These are phyloP conservation scores for Penicillium cataractarum DNA, from an alignment of 495 filamentous ascomycete genomes.

Conservation along the genomic window DNA sequence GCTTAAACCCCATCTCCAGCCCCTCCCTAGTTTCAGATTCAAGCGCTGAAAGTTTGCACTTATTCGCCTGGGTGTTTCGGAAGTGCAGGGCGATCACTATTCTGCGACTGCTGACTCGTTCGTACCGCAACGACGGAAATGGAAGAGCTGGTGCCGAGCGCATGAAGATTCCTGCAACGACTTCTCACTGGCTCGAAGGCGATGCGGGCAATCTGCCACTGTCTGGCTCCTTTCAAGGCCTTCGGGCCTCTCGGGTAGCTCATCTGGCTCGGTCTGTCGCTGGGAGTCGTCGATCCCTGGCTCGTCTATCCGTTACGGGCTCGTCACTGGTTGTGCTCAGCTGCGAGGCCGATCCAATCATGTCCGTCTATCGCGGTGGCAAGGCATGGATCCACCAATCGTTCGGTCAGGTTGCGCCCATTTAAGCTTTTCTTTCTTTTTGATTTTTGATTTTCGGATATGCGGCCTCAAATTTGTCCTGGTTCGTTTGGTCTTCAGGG, in stretches of 20 bases:
- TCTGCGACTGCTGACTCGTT: slow-evolving; percentile 23
- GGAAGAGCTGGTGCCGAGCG: slow-evolving; percentile 11
- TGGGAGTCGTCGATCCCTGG: slow-evolving; percentile 5
- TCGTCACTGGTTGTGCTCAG: slow-evolving; percentile 27
- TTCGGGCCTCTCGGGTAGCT: slow-evolving; percentile 2
- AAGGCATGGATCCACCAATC: slow-evolving; percentile 5
- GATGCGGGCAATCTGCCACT: neutral
- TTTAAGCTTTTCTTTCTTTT: slow-evolving; percentile 15
- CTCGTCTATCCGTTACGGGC: neutral
- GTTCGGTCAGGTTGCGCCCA: neutral
- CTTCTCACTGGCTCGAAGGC: slow-evolving; percentile 1
- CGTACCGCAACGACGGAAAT: slow-evolving; percentile 9
- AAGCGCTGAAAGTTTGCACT: slow-evolving; percentile 13
- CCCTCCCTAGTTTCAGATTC: slow-evolving; percentile 1
- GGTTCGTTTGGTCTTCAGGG: neutral
- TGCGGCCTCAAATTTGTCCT: neutral
- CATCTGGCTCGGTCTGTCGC: slow-evolving; percentile 6
- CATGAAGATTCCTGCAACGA: neutral
- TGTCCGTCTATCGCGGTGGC: slow-evolving; percentile 4
- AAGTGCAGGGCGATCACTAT: slow-evolving; percentile 18
- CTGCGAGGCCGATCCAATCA: slow-evolving; percentile 13
- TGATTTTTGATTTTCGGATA: neutral
- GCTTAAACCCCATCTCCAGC: neutral
- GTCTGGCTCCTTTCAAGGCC: too few relatives aligned
- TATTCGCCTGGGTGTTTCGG: slow-evolving; percentile 25